Percentiles rank a stretch among this genome's conserved stretches.
Conservation (phyloP, 208 protist species). For the Leishmania guyanensis region DNA sequence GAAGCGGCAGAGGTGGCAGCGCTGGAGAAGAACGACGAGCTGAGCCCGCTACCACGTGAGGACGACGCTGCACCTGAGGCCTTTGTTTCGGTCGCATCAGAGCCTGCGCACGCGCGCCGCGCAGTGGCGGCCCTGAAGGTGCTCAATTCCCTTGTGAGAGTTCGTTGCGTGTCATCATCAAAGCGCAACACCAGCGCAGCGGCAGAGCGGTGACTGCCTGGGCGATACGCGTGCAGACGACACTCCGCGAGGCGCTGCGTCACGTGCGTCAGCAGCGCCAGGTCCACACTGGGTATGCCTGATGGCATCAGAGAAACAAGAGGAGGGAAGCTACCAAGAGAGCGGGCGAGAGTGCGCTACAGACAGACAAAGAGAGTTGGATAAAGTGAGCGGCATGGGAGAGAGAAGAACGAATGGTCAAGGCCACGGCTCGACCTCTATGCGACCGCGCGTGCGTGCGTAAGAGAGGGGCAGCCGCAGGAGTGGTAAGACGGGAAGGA, state of each 20-base stretch:
- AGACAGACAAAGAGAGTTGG: not conserved
- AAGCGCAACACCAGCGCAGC: slow-evolving; percentile 73
- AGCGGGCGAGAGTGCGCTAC: no score
- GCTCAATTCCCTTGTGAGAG: slow-evolving; percentile 10
- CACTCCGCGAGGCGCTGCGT: slow-evolving; percentile 36
- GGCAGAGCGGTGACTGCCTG: slow-evolving; percentile 46
- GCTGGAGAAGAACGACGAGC: not conserved
- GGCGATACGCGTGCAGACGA: slow-evolving; percentile 56
- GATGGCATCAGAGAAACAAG: slow-evolving; percentile 3
- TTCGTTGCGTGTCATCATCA: slow-evolving; percentile 41
- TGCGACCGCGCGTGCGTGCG: not conserved
- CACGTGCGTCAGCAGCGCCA: slow-evolving; percentile 51
- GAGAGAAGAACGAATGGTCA: not conserved
- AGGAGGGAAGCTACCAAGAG: slow-evolving; percentile 12
- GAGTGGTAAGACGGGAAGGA: not conserved
- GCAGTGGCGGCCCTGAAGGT: not conserved
- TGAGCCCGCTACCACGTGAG: not conserved
- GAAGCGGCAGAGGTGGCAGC: not conserved
- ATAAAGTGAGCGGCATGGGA: not conserved
- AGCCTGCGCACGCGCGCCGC: not conserved
- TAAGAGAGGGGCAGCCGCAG: not conserved
- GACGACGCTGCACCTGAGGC: not conserved
- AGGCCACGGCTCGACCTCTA: slow-evolving; percentile 1
- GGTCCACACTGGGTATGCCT: slow-evolving; percentile 52
- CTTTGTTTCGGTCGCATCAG: not conserved